Evolutionary conservation across 768 basidiomycete genomes (phyloP).

Genomic region (Russula dissimulans): DNA sequence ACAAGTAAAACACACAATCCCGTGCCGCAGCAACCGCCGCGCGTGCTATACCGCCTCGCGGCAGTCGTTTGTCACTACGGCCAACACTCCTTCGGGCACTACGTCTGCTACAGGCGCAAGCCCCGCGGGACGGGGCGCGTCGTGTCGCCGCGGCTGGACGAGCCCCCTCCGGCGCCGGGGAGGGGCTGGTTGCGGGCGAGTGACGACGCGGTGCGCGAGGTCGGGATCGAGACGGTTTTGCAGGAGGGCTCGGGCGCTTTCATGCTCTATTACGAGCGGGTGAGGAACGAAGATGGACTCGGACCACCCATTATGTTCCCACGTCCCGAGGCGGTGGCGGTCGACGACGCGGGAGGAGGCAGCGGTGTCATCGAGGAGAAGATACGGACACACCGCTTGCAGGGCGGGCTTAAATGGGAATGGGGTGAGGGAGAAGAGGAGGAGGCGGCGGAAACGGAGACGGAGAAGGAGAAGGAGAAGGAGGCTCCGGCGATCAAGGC

Average conservation of each 20-base stretch:
- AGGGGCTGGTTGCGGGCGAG: conserved; percentile 83
- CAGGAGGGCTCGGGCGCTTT: conserved; percentile 71
- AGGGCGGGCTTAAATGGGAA: neutral
- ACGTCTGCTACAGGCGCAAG: conserved; percentile 82
- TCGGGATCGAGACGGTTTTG: conserved; percentile 65
- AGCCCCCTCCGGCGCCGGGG: conserved; percentile 34
- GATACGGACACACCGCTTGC: neutral
- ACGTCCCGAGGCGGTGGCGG: neutral
- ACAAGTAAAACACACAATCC: neutral
- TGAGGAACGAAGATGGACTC: conserved; percentile 20
- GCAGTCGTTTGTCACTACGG: conserved; percentile 92
- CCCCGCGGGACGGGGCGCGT: conserved; percentile 44
- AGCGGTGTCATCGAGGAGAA: conserved; percentile 17
- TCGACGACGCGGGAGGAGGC: conserved; percentile 24
- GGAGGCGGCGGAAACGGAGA: neutral
- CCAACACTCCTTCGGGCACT: conserved; percentile 89
- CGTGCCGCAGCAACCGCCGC: conserved; percentile 7
- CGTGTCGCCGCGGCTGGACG: conserved; percentile 34
- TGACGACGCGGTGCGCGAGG: conserved; percentile 73
- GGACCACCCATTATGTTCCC: neutral
- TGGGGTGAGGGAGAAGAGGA: neutral
- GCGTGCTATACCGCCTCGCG: conserved; percentile 75
- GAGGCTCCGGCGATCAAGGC: neutral
- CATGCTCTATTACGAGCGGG: conserved; percentile 91
- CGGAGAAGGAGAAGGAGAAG: neutral